These are phyloP conservation scores for Xanthoconium stramineum DNA, from an alignment of 768 basidiomycete species.

Conservation along the genomic window DNA sequence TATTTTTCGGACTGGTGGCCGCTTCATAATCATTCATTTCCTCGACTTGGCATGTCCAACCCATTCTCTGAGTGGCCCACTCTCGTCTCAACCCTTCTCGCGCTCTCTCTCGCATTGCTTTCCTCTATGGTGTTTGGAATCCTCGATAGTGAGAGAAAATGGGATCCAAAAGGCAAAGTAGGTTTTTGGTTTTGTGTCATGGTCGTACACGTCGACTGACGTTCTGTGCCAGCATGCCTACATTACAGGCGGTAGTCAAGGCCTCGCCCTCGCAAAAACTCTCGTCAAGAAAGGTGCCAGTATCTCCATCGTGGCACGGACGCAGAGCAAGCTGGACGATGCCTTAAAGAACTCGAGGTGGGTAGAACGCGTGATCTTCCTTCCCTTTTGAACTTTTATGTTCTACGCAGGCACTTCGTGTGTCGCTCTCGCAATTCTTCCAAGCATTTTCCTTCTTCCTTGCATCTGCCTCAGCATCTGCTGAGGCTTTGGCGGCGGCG, in stretches of 20 bases:
- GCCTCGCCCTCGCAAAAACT: constrained; percentile 67
- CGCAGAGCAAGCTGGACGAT: constrained; percentile 56
- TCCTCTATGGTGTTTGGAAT: constrained; percentile 3
- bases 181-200: background rate
- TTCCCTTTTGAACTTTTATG: background rate
- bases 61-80: background rate
- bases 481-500: constrained; percentile 60
- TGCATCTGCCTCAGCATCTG: constrained; percentile 47
- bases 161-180: constrained; percentile 50
- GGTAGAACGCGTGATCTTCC: constrained; percentile 10
- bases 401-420: constrained; percentile 45
- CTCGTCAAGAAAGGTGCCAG: constrained; percentile 70
- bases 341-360: constrained; percentile 61
- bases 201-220: background rate
- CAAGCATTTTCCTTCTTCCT: constrained; percentile 66
- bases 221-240: constrained; percentile 63
- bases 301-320: constrained; percentile 74
- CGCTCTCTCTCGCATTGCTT: too few species aligned
- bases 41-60: background rate
- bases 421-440: constrained; percentile 58
- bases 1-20: too few species aligned
- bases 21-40: too few species aligned
- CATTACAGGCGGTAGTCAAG: constrained; percentile 80
- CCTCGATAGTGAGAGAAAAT: constrained; percentile 31
- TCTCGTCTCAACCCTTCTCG: too few species aligned